Percentiles rank a stretch among this genome's conserved stretches.
Evolutionary conservation across 495 filamentous ascomycete genomes (phyloP).

Genomic region (Penicillium daleae): DNA sequence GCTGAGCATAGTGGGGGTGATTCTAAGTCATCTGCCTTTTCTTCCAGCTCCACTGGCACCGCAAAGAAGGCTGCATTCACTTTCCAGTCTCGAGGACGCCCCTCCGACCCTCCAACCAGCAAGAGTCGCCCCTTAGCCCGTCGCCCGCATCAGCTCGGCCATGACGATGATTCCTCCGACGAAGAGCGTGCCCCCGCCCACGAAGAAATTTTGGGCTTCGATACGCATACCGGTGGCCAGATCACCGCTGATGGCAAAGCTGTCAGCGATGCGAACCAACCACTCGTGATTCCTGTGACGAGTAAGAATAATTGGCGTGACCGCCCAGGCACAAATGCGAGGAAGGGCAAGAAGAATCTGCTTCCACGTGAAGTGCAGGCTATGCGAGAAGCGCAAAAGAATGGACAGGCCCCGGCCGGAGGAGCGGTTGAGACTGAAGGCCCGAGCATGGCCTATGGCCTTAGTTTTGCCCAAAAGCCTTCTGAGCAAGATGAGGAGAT

Average conservation of each 20-base stretch:
- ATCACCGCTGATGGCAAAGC: slow-evolving; percentile 45
- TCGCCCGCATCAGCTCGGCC: slow-evolving; percentile 40
- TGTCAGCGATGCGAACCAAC: slow-evolving; percentile 41
- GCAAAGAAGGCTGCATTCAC: slow-evolving; percentile 41
- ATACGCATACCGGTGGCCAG: slow-evolving; percentile 58
- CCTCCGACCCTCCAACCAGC: slow-evolving; percentile 18
- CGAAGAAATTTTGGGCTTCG: slow-evolving; percentile 64
- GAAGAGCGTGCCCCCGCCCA: slow-evolving; percentile 43
- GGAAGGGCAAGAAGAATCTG: slow-evolving; percentile 55
- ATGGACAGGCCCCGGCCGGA: slow-evolving; percentile 33
- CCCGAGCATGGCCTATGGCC: slow-evolving; percentile 48
- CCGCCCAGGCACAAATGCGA: slow-evolving; percentile 49
- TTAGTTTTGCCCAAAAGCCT: slow-evolving; percentile 45
- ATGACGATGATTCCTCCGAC: slow-evolving; percentile 53
- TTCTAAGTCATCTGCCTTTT: slow-evolving; percentile 38
- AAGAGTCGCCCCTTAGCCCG: slow-evolving; percentile 36
- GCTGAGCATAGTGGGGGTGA: slow-evolving; percentile 12
- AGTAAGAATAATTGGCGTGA: slow-evolving; percentile 77
- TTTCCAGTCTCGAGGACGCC: slow-evolving; percentile 35
- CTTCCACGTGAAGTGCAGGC: slow-evolving; percentile 57
- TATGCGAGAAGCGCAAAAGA: slow-evolving; percentile 41
- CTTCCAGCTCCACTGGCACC: slow-evolving; percentile 28
- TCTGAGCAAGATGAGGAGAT: slow-evolving; percentile 29
- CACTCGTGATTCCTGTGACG: slow-evolving; percentile 66
- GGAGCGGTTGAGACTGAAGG: slow-evolving; percentile 41